phyloP scores from a whole-genome alignment of 345 rosid genomes.

The Salix viminalis region DNA sequence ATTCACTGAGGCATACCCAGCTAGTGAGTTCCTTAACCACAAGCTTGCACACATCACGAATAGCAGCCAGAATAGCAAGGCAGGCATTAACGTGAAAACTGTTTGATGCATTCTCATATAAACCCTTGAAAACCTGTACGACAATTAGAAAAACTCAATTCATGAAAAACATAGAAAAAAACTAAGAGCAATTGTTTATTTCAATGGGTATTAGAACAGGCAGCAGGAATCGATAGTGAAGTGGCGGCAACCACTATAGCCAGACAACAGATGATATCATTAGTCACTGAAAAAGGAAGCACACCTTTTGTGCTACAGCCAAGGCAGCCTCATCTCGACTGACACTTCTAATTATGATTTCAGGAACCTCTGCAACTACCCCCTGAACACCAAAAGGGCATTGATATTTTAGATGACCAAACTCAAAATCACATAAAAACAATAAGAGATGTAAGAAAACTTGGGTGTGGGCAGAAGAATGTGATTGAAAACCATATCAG shows the following conservation, averaged over 20 bases:
- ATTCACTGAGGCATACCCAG: constrained; percentile 59
- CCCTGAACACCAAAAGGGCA: constrained; percentile 42
- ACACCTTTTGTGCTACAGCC: constrained; percentile 92
- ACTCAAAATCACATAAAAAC: background rate
- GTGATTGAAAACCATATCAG: background rate
- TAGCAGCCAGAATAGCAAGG: constrained; percentile 78
- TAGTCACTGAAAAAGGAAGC: background rate
- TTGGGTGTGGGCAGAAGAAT: too few species aligned
- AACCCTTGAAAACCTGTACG: constrained; percentile 73
- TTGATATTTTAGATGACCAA: background rate
- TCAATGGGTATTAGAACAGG: background rate
- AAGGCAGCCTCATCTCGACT: constrained; percentile 96
- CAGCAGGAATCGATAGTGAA: background rate
- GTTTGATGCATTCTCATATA: constrained; percentile 82
- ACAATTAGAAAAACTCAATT: background rate
- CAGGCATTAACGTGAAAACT: constrained; percentile 65
- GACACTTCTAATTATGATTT: constrained; percentile 84
- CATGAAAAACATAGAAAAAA: background rate
- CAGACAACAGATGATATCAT: background rate
- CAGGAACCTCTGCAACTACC: constrained; percentile 83
- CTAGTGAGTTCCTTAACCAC: constrained; percentile 94
- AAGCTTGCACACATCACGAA: constrained; percentile 94
- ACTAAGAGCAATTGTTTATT: background rate
- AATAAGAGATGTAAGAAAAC: background rate
- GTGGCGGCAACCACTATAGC: background rate